Evolutionary conservation across 805 yeast species (phyloP).

Genomic region (Lipomyces yamadae): DNA sequence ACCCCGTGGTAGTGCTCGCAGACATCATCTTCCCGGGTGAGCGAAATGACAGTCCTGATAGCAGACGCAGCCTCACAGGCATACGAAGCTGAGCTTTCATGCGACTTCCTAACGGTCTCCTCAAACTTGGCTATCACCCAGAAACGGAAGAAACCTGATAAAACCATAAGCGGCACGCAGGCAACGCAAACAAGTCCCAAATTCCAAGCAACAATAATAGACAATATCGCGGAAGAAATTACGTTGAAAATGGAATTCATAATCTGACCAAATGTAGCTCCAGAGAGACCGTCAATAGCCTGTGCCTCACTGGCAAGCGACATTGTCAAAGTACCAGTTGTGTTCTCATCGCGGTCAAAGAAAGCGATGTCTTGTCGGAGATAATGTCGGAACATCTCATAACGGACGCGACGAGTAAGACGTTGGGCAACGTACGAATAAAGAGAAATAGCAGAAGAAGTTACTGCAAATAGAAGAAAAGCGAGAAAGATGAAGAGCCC

Average conservation of each 20-base stretch:
- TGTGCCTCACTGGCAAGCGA: slow-evolving; percentile 42
- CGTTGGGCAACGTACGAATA: slow-evolving; percentile 41
- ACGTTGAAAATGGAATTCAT: slow-evolving; percentile 46
- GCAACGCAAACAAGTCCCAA: slow-evolving; percentile 51
- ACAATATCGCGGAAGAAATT: slow-evolving; percentile 49
- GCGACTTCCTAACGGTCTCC: slow-evolving; percentile 48
- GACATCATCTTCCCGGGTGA: slow-evolving; percentile 51
- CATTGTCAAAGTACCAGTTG: slow-evolving; percentile 41
- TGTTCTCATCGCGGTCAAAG: slow-evolving; percentile 41
- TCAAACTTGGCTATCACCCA: slow-evolving; percentile 45
- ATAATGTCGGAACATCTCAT: slow-evolving; percentile 37
- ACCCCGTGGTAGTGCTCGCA: slow-evolving; percentile 41
- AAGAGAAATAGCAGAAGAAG: slow-evolving; percentile 50
- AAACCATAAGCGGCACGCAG: slow-evolving; percentile 45
- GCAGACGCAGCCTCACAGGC: slow-evolving; percentile 51
- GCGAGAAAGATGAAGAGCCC: slow-evolving; percentile 48
- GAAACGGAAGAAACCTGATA: slow-evolving; percentile 50
- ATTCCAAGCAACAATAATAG: slow-evolving; percentile 50
- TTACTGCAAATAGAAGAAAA: slow-evolving; percentile 47
- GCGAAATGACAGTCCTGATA: slow-evolving; percentile 50
- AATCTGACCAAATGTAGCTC: slow-evolving; percentile 44
- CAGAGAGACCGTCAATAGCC: slow-evolving; percentile 43
- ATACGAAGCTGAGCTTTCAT: slow-evolving; percentile 49
- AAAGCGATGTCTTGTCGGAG: slow-evolving; percentile 43
- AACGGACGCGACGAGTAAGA: slow-evolving; percentile 40